Evolutionary conservation across 2,329 filamentous ascomycete genomes (phyloP).

Genomic region (Helotiales sp.): DNA sequence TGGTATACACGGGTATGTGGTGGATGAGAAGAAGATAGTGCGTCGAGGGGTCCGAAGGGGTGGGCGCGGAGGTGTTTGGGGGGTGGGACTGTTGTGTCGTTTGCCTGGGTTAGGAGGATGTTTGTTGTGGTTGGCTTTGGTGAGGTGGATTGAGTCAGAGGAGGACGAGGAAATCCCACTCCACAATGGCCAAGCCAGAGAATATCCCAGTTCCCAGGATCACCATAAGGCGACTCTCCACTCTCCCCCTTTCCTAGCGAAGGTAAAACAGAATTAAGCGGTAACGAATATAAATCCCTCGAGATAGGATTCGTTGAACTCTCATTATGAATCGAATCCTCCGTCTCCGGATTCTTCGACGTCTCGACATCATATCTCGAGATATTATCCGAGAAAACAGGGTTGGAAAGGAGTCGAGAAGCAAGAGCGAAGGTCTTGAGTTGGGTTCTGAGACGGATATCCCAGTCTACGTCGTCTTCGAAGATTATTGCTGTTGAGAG

Average conservation of each 20-base stretch:
- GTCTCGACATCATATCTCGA: background rate
- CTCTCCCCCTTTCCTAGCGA: no score
- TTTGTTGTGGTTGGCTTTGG: background rate
- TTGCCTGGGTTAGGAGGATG: constrained; percentile 12
- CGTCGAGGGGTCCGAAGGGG: constrained; percentile 23
- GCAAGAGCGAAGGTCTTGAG: constrained; percentile 14
- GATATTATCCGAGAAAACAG: constrained; percentile 1
- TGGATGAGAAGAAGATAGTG: constrained; percentile 9
- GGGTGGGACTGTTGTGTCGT: constrained; percentile 18
- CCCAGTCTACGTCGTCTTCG: constrained; percentile 48
- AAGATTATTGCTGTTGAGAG: constrained; percentile 42
- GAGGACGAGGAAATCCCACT: constrained; percentile 16
- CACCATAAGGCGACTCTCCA: constrained; percentile 22
- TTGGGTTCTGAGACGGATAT: constrained; percentile 33
- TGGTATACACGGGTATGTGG: constrained; percentile 22
- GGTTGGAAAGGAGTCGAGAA: constrained; percentile 11
- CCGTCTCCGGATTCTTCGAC: constrained; percentile 25
- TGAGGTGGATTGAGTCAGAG: background rate
- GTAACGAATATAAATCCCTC: constrained; percentile 8
- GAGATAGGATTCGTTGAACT: constrained; percentile 17
- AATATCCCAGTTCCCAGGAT: constrained; percentile 20
- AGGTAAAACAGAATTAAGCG: background rate
- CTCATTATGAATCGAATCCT: constrained; percentile 17
- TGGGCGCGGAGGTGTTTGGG: constrained; percentile 20
- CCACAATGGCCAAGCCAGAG: constrained; percentile 24